A percentile compares a stretch with the other conserved stretches of the same genome.
phyloP scores from a whole-genome alignment of 768 basidiomycete genomes.

The Albatrellus ellisii region DNA sequence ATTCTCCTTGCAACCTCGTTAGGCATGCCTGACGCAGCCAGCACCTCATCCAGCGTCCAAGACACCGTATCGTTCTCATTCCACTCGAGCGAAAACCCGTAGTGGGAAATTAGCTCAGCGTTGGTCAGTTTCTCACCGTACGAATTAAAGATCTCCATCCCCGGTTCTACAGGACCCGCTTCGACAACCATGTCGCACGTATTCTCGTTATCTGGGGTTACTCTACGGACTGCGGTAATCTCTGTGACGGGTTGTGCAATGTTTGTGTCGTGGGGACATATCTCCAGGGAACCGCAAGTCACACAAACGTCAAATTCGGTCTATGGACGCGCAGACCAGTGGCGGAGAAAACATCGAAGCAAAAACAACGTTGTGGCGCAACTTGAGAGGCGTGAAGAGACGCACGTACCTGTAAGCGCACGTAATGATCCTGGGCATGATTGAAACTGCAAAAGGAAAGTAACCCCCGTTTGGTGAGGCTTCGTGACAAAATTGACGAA shows the following conservation, averaged over 20 bases:
- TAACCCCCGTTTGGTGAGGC: conserved; percentile 3
- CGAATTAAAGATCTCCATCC: conserved; percentile 60
- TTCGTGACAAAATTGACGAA: neutral
- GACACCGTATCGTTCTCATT: conserved; percentile 53
- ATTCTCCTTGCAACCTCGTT: neutral
- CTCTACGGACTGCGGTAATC: too few species aligned
- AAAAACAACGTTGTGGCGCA: conserved; percentile 1
- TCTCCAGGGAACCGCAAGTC: conserved; percentile 51
- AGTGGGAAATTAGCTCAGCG: conserved; percentile 49
- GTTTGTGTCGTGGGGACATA: conserved; percentile 53
- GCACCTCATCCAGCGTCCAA: conserved; percentile 14
- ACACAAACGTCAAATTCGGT: conserved; percentile 64
- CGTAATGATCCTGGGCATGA: conserved; percentile 51
- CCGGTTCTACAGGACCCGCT: conserved; percentile 30
- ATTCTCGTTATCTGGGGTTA: conserved; percentile 10
- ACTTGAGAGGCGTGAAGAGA: conserved; percentile 9
- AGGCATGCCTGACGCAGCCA: conserved; percentile 9
- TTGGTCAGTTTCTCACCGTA: conserved; percentile 59
- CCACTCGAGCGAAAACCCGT: conserved; percentile 64
- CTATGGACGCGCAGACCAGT: conserved; percentile 21
- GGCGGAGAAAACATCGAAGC: neutral
- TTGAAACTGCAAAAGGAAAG: conserved; percentile 42
- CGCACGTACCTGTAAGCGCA: conserved; percentile 55
- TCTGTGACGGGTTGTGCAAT: too few species aligned
- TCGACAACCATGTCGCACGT: conserved; percentile 58